Evolutionary conservation across 225 moss, liverwort and hornwort species (phyloP).

Genomic region (Pseudoscleropodium purum): DNA sequence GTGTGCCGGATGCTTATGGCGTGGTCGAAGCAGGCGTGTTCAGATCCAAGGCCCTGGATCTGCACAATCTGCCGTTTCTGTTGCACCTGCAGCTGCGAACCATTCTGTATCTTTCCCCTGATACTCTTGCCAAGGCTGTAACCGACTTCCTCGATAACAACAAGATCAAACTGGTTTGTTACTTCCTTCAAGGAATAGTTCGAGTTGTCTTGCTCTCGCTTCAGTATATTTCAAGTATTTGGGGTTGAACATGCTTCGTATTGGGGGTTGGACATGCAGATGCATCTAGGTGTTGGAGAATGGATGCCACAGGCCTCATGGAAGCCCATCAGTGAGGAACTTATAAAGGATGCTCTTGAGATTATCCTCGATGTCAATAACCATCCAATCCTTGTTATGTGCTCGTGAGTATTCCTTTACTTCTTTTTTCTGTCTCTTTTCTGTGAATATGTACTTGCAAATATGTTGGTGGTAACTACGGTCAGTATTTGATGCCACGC

Average conservation of each 20-base stretch:
- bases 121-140: slow-evolving; percentile 49
- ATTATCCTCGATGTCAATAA: slow-evolving; percentile 83
- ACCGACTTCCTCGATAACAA: slow-evolving; percentile 66
- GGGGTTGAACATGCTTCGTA: neutral
- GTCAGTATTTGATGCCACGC: neutral
- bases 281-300: slow-evolving; percentile 73
- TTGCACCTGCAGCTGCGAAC: slow-evolving; percentile 79
- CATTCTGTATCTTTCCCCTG: slow-evolving; percentile 72
- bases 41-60: slow-evolving; percentile 74
- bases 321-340: slow-evolving; percentile 98
- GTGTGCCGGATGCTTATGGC: slow-evolving; percentile 89
- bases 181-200: neutral
- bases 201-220: neutral
- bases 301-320: slow-evolving; percentile 90
- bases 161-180: slow-evolving; percentile 38
- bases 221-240: neutral
- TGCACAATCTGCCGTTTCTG: slow-evolving; percentile 78
- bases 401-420: slow-evolving; percentile 59
- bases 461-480: neutral
- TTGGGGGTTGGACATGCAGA: slow-evolving; percentile 25
- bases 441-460: neutral
- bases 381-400: slow-evolving; percentile 95
- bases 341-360: slow-evolving; percentile 94
- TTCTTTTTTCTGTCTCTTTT: neutral
- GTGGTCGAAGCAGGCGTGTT: slow-evolving; percentile 92